Conservation (phyloP, 805 yeast species). For the Candida boidinii region DNA sequence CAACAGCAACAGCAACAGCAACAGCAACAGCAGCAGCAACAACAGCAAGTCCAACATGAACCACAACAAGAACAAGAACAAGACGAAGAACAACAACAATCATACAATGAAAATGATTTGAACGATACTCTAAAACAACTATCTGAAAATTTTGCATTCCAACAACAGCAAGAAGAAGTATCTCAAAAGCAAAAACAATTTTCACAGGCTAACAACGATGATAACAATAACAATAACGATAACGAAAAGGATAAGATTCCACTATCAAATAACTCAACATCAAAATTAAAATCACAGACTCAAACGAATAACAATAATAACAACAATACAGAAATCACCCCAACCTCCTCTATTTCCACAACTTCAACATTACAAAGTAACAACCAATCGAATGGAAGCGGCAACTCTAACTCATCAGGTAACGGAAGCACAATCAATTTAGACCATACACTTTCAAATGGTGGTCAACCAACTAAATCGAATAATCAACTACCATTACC, state of each 20-base stretch:
- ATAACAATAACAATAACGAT: no score
- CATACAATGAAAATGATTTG: conserved; percentile 7
- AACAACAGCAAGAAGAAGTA: no score
- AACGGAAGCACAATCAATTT: background rate
- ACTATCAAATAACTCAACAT: no score
- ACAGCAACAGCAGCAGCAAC: conserved; percentile 3
- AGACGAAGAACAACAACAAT: conserved; percentile 1
- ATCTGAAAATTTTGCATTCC: conserved; percentile 7
- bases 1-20: conserved; percentile 3
- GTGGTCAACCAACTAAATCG: background rate
- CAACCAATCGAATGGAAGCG: background rate
- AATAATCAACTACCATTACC: background rate
- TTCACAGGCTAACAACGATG: no score
- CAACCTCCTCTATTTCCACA: conserved; percentile 23
- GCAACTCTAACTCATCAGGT: background rate
- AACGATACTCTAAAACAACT: conserved; percentile 3
- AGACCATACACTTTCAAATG: background rate
- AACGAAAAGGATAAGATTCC: no score
- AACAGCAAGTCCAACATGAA: background rate
- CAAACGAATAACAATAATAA: no score
- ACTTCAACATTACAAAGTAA: conserved; percentile 4
- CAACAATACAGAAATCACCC: no score
- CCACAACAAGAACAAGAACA: conserved; percentile 1
- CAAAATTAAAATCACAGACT: no score
- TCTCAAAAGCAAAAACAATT: no score